A percentile compares a stretch with the other conserved stretches of the same genome.
phyloP scores from a whole-genome alignment of 2,329 filamentous ascomycete genomes.

The Sphaerulina populicola region DNA sequence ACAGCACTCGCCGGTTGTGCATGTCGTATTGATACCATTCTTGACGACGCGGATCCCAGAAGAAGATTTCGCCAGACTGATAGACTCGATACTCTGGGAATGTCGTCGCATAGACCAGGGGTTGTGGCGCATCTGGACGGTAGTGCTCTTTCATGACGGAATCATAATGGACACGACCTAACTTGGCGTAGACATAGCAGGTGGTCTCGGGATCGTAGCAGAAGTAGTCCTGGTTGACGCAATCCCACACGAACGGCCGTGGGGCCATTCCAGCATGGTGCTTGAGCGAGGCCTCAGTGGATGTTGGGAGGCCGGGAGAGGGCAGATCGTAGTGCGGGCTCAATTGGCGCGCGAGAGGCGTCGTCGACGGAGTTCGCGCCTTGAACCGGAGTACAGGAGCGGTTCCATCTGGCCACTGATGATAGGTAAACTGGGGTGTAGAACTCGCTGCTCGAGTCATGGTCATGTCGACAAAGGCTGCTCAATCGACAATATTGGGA shows the following conservation, averaged over 20 bases:
- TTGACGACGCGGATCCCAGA: conserved; percentile 10
- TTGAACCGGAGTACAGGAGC: conserved; percentile 9
- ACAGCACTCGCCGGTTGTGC: conserved; percentile 7
- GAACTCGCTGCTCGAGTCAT: conserved; percentile 8
- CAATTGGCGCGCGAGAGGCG: conserved; percentile 1
- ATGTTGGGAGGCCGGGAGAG: not conserved
- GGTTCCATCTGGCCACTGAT: conserved; percentile 11
- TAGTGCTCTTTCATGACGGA: conserved; percentile 12
- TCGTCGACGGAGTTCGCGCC: not conserved
- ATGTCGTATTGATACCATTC: conserved; percentile 13
- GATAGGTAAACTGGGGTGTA: conserved; percentile 8
- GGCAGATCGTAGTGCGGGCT: conserved; percentile 6
- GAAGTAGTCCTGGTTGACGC: conserved; percentile 11
- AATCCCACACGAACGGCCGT: conserved; percentile 10
- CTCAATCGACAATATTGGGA: not conserved
- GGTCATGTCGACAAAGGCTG: not conserved
- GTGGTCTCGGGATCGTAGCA: conserved; percentile 14
- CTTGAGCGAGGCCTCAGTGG: not conserved
- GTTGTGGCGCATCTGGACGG: conserved; percentile 4
- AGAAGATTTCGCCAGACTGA: conserved; percentile 10
- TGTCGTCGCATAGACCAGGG: conserved; percentile 6
- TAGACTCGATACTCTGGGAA: conserved; percentile 12
- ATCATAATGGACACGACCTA: conserved; percentile 11
- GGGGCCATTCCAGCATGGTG: conserved; percentile 6
- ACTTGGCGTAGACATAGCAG: conserved; percentile 11